phyloP scores from a whole-genome alignment of 805 yeast genomes.

The Wickerhamiella musiphila region DNA sequence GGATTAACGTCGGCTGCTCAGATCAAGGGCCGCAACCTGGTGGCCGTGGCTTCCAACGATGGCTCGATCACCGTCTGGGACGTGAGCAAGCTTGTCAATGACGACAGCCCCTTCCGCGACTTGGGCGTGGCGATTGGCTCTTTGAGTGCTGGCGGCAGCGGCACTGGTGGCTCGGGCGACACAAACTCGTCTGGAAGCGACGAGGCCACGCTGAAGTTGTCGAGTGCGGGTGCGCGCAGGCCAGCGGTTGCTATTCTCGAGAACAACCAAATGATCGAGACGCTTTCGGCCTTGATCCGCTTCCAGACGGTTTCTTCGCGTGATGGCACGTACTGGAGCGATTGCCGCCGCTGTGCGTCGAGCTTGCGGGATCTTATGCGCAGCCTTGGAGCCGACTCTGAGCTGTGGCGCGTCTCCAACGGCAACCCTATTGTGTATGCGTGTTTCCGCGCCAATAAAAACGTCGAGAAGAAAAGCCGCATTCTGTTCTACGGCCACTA shows the following conservation, averaged over 20 bases:
- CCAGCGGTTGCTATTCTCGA: too few species aligned
- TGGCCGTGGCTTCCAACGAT: slow-evolving; percentile 25
- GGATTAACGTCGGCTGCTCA: slow-evolving; percentile 11
- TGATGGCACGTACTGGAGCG: slow-evolving; percentile 52
- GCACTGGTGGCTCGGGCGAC: not conserved
- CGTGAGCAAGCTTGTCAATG: slow-evolving; percentile 26
- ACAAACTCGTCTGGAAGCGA: too few species aligned
- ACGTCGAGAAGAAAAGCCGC: slow-evolving; percentile 20
- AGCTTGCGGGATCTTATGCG: slow-evolving; percentile 45
- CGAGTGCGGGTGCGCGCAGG: not conserved
- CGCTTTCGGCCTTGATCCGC: slow-evolving; percentile 43
- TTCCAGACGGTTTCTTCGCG: slow-evolving; percentile 64
- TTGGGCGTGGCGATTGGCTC: slow-evolving; percentile 14
- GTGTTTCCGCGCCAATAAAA: slow-evolving; percentile 30
- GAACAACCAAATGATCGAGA: slow-evolving; percentile 46
- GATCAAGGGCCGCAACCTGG: slow-evolving; percentile 6
- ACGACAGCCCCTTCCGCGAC: slow-evolving; percentile 60
- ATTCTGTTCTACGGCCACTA: slow-evolving; percentile 90
- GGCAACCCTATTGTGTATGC: slow-evolving; percentile 83
- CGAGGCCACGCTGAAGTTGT: not conserved
- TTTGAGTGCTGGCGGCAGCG: not conserved
- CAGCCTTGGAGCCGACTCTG: slow-evolving; percentile 46
- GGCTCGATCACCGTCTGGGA: slow-evolving; percentile 63
- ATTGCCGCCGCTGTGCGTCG: slow-evolving; percentile 75
- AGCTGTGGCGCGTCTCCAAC: slow-evolving; percentile 51